These are phyloP conservation scores for Fusarium keratoplasticum DNA, from an alignment of 2,329 filamentous ascomycete species.

Conservation along the genomic window DNA sequence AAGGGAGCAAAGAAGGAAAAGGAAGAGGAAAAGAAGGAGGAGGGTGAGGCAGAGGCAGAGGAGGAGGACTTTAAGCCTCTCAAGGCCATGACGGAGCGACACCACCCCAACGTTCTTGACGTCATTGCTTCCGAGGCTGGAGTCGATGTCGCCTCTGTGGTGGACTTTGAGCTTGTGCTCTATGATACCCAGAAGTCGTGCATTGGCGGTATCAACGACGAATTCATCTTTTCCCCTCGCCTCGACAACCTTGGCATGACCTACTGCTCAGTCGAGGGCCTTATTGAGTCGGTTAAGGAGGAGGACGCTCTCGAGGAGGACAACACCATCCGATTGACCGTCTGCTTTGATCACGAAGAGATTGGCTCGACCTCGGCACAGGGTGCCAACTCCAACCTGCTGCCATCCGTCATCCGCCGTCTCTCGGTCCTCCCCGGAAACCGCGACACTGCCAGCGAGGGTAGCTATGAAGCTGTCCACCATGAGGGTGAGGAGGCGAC, in stretches of 20 bases:
- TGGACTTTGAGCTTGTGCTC: conserved; percentile 96
- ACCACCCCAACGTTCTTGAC: conserved; percentile 89
- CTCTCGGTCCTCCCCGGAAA: conserved; percentile 81
- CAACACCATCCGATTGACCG: conserved; percentile 86
- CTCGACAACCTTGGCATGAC: conserved; percentile 98
- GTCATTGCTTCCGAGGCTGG: conserved; percentile 85
- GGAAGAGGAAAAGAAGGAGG: conserved; percentile 50
- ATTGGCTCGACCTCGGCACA: conserved; percentile 94
- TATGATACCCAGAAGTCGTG: conserved; percentile 95
- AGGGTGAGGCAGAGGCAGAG: conserved; percentile 49
- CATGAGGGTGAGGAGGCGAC: conserved; percentile 76
- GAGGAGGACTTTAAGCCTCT: conserved; percentile 77
- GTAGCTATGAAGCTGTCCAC: conserved; percentile 66
- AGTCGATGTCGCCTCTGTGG: conserved; percentile 75
- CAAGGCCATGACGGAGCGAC: conserved; percentile 80
- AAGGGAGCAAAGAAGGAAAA: conserved; percentile 68
- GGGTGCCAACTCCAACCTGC: conserved; percentile 90
- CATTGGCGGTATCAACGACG: conserved; percentile 89
- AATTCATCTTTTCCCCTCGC: conserved; percentile 95
- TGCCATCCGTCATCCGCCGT: conserved; percentile 87
- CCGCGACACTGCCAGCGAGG: conserved; percentile 74
- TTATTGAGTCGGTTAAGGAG: conserved; percentile 81
- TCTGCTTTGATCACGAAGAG: conserved; percentile 98
- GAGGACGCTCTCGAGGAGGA: conserved; percentile 78
- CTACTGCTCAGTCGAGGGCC: conserved; percentile 87